Percentiles rank a stretch among this genome's conserved stretches.
Conservation (phyloP, 2,329 filamentous ascomycete species). For the Pseudogymnoascus sp. region DNA sequence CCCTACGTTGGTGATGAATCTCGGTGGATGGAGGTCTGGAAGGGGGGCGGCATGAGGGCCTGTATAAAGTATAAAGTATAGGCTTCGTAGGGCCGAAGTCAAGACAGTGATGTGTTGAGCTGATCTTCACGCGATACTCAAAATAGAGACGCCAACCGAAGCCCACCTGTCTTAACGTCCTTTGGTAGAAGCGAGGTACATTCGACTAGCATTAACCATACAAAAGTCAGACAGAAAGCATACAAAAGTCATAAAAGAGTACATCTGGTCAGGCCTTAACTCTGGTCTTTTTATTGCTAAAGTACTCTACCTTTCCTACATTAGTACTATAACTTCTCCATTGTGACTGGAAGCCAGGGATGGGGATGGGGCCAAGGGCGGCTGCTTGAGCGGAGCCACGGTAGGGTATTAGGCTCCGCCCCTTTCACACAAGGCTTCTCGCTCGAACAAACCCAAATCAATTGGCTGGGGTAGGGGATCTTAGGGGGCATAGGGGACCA, state of each 20-base stretch:
- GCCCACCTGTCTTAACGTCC: conserved; percentile 1
- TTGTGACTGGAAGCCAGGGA: conserved; percentile 2
- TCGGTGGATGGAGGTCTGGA: neutral
- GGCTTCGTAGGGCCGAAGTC: conserved; percentile 1
- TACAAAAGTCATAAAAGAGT: neutral
- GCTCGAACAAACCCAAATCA: neutral
- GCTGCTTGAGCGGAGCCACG: neutral
- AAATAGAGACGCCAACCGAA: conserved; percentile 7
- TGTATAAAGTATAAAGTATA: conserved; percentile 3
- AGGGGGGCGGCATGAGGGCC: conserved; percentile 3
- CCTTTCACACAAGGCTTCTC: conserved; percentile 3
- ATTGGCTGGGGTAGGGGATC: neutral
- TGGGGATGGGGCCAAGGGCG: neutral
- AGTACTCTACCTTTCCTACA: neutral
- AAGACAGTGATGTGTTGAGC: neutral
- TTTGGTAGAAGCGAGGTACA: conserved; percentile 2
- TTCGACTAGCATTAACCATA: neutral
- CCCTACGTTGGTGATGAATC: neutral
- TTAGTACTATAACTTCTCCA: neutral
- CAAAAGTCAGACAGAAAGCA: neutral
- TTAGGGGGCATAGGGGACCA: neutral
- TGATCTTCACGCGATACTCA: conserved; percentile 3
- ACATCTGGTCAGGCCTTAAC: neutral
- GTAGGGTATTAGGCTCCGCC: conserved; percentile 3
- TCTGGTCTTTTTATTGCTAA: neutral